Conservation (phyloP, 1,284 basidiomycete species). For the Cystobasidium slooffiae region DNA sequence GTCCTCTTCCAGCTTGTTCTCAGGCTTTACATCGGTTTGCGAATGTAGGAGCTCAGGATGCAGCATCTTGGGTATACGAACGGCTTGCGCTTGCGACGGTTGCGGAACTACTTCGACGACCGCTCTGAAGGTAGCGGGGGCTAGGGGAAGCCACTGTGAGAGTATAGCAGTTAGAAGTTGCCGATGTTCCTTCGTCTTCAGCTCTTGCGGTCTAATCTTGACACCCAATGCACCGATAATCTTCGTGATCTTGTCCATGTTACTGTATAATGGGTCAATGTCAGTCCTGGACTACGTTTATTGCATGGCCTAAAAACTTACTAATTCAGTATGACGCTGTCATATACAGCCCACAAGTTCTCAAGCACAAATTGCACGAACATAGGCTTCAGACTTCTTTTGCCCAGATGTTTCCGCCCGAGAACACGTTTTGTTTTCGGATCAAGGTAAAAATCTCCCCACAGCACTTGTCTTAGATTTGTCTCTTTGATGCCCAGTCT, state of each 20-base stretch:
- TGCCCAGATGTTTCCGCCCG: conserved; percentile 79
- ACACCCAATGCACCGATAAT: conserved; percentile 83
- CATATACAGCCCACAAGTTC: conserved; percentile 96
- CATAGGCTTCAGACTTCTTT: conserved; percentile 84
- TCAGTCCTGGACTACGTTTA: not conserved
- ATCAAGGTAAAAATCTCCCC: conserved; percentile 98
- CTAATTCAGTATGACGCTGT: conserved; percentile 83
- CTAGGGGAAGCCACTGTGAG: conserved; percentile 94
- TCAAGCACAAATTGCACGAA: conserved; percentile 98
- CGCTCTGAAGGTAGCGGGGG: conserved; percentile 88
- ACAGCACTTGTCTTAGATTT: conserved; percentile 84
- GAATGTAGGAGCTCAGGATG: conserved; percentile 70
- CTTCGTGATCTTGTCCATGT: conserved; percentile 84
- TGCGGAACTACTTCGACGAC: conserved; percentile 91
- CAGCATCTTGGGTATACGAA: conserved; percentile 88
- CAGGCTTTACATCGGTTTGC: conserved; percentile 64
- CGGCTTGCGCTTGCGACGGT: conserved; percentile 78
- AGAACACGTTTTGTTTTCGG: conserved; percentile 94
- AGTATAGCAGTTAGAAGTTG: conserved; percentile 84
- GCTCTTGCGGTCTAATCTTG: conserved; percentile 83
- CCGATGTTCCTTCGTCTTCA: conserved; percentile 87
- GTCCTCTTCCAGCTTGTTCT: conserved; percentile 78
- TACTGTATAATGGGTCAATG: conserved; percentile 62
- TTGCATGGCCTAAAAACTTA: conserved; percentile 59
- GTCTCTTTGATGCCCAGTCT: conserved; percentile 91